A percentile compares a stretch with the other conserved stretches of the same genome.
These are phyloP conservation scores for Ceratopteris richardii DNA, from an alignment of 75 land plant species.

Conservation along the genomic window DNA sequence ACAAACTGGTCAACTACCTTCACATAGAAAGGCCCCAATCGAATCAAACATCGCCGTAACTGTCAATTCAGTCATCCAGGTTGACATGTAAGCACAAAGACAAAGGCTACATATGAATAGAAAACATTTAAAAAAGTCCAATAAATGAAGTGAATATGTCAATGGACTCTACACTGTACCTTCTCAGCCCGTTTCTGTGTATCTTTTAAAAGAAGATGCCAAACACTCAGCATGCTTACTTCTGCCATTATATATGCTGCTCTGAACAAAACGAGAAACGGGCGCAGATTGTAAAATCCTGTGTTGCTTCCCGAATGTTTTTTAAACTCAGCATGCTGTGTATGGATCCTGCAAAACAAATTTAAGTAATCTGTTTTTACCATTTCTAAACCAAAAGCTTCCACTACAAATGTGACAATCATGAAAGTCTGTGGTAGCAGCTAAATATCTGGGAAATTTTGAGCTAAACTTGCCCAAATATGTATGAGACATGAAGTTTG, in stretches of 20 bases:
- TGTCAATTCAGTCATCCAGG: no score
- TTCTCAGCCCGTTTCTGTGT: conserved; percentile 60
- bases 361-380: no score
- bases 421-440: no score
- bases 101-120: conserved; percentile 1
- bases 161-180: no score
- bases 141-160: background rate
- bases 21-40: conserved; percentile 89
- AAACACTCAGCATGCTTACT: conserved; percentile 57
- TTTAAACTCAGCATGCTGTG: background rate
- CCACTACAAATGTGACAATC: no score
- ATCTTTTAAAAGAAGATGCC: conserved; percentile 64
- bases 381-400: no score
- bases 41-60: conserved; percentile 77
- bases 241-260: conserved; percentile 72
- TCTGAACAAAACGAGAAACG: conserved; percentile 81
- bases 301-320: background rate
- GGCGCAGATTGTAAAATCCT: conserved; percentile 50
- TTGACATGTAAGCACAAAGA: no score
- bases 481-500: no score
- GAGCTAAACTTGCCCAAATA: no score
- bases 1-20: conserved; percentile 44
- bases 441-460: no score
- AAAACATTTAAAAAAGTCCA: conserved; percentile 8
- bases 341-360: no score